Evolutionary conservation across 1,284 basidiomycete genomes (phyloP).

Genomic region (Cryptococcus sp.): DNA sequence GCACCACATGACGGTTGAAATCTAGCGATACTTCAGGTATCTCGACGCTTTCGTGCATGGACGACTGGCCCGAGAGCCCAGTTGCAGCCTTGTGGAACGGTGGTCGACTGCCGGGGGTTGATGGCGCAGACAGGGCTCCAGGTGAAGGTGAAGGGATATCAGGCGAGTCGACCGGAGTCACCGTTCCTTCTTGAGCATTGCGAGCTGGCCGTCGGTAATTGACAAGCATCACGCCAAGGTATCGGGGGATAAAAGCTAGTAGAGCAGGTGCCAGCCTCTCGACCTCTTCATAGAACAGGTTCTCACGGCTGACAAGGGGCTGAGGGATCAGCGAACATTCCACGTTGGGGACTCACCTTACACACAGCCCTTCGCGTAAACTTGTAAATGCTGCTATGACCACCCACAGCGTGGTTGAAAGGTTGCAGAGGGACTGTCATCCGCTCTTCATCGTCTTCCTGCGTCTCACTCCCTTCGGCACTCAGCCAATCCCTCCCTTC

Average conservation of each 20-base stretch:
- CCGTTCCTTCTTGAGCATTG: constrained; percentile 39
- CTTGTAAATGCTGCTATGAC: constrained; percentile 95
- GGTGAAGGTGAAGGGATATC: constrained; percentile 23
- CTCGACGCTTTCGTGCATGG: constrained; percentile 60
- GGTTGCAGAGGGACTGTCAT: constrained; percentile 94
- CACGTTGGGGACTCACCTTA: constrained; percentile 68
- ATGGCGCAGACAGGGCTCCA: constrained; percentile 23
- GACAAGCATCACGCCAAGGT: constrained; percentile 97
- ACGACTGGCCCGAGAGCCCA: constrained; percentile 38
- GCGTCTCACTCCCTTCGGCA: constrained; percentile 17
- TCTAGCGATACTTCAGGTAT: constrained; percentile 87
- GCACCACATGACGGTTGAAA: constrained; percentile 92
- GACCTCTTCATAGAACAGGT: constrained; percentile 96
- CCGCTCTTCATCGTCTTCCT: constrained; percentile 50
- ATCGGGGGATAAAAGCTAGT: constrained; percentile 90
- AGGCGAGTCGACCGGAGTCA: constrained; percentile 18
- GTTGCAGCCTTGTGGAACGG: constrained; percentile 50
- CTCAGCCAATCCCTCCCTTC: constrained; percentile 16
- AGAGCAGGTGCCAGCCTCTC: constrained; percentile 89
- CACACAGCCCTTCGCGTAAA: constrained; percentile 97
- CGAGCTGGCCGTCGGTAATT: constrained; percentile 70
- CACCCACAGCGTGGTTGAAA: constrained; percentile 96
- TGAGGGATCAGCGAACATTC: constrained; percentile 44
- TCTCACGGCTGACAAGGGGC: constrained; percentile 95
- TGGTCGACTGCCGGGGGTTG: constrained; percentile 34